phyloP scores from a whole-genome alignment of 2,329 filamentous ascomycete species.

The Trichoderma cornu-damae region DNA sequence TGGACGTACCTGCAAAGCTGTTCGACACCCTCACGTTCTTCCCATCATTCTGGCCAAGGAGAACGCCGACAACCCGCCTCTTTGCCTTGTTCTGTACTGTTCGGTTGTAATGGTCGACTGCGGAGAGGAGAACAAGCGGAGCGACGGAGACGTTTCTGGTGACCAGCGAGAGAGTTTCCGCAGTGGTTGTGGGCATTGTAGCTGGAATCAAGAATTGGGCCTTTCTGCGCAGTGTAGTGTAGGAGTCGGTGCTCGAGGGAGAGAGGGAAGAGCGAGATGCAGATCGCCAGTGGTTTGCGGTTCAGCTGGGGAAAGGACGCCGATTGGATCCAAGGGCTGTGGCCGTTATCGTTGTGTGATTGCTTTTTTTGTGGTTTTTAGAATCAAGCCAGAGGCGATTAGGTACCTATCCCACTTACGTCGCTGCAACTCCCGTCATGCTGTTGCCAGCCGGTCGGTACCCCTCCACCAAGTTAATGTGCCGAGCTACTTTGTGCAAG shows the following conservation, averaged over 20 bases:
- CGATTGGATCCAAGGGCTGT: slow-evolving; percentile 2
- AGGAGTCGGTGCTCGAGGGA: neutral
- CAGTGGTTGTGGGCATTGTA: slow-evolving; percentile 91
- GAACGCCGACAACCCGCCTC: slow-evolving; percentile 86
- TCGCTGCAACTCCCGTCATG: slow-evolving; percentile 9
- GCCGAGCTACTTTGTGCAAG: neutral
- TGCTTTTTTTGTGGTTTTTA: slow-evolving; percentile 1
- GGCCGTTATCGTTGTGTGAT: neutral
- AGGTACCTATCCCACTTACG: slow-evolving; percentile 16
- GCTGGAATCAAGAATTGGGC: slow-evolving; percentile 5
- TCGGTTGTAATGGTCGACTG: slow-evolving; percentile 96
- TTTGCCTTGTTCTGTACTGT: slow-evolving; percentile 79
- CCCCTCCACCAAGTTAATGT: slow-evolving; percentile 1
- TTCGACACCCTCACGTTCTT: slow-evolving; percentile 96
- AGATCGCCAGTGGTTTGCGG: neutral
- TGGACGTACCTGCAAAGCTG: slow-evolving; percentile 80
- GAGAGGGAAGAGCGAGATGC: neutral
- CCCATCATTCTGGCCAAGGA: slow-evolving; percentile 92
- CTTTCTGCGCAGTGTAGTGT: neutral
- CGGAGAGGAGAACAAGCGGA: slow-evolving; percentile 93
- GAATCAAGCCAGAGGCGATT: slow-evolving; percentile 9
- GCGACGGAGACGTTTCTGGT: slow-evolving; percentile 94
- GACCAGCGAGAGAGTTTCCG: slow-evolving; percentile 92
- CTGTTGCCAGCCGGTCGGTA: too few relatives aligned
- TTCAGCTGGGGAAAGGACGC: neutral